Base-by-base conservation (phyloP, 495 filamentous ascomycete genomes). In the Aspergillus bertholletiae region DNA sequence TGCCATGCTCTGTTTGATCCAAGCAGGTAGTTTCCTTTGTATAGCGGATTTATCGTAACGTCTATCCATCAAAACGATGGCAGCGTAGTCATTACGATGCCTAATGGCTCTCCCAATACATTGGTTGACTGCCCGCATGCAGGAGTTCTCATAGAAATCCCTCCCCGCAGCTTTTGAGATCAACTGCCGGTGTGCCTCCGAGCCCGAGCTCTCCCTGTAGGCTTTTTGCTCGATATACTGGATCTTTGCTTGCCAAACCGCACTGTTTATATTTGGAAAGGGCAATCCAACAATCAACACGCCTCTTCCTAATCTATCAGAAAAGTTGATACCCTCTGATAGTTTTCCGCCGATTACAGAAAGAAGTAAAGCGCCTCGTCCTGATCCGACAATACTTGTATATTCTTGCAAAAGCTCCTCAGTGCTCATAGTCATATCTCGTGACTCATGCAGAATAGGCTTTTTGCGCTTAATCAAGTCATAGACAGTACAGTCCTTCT, bases 271-370 rank as follows among this genome's bases (percentile, higher is more conserved):
- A 61, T 98, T 98, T 5, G 94, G 93, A 66, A 94, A 98, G 1
- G 94, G 94, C 0, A 97, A 75, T 2, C 94, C 94, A 40, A 97
- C 82, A 43, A 97, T 87, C 7, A 96, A 67, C 34, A 98, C 90
- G 44, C 88, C 92, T 35, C 94, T 84, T 4, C 94, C 94, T 11
- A 98, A 83, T 13, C 80, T 79, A 66, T 98, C 94, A 13, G 91
- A 92, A 77, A 98, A 98, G 70, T 98, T 98, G 74, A 98, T 97
- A 51, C 94, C 94, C 72, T 98, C 94, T 49, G 88, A 93, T 71
- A 98, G 82, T 58, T 92, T 94, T 27, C 94, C 94, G 35, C 94
- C 93, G 3, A 98, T 86, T n/a, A 98, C 90, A 34, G 88, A 88
- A n/a, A 98, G 80, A 2, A 98, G 78, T 9, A 97, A 75, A 0